Conservation (phyloP, 2,329 filamentous ascomycete genomes). For the Fusarium nisikadoi region DNA sequence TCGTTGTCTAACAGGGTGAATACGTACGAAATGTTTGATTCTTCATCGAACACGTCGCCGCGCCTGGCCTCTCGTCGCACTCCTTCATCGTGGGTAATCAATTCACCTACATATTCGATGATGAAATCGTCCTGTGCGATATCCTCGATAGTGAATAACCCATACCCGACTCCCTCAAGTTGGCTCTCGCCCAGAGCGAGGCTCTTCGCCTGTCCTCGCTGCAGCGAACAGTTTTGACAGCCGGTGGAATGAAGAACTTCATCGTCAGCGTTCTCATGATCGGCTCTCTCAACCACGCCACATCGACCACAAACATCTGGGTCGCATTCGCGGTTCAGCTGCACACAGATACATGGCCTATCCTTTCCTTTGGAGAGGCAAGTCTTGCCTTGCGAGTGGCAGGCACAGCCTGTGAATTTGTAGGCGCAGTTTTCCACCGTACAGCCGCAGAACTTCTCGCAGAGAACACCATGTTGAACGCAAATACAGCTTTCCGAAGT, state of each 20-base stretch:
- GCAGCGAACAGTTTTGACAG: slow-evolving; percentile 79
- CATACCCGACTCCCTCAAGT: slow-evolving; percentile 76
- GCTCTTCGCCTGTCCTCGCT: slow-evolving; percentile 72
- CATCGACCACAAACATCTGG: slow-evolving; percentile 78
- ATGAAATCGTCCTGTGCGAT: slow-evolving; percentile 77
- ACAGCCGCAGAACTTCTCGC: slow-evolving; percentile 78
- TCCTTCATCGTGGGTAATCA: slow-evolving; percentile 76
- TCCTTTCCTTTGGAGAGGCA: slow-evolving; percentile 68
- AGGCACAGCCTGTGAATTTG: slow-evolving; percentile 75
- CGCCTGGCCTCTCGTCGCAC: slow-evolving; percentile 72
- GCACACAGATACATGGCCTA: slow-evolving; percentile 74
- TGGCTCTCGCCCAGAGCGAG: slow-evolving; percentile 77
- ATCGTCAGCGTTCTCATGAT: slow-evolving; percentile 73
- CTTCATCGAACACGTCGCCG: slow-evolving; percentile 69
- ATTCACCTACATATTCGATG: slow-evolving; percentile 83
- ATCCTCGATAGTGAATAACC: slow-evolving; percentile 76
- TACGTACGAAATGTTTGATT: slow-evolving; percentile 71
- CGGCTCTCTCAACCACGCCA: slow-evolving; percentile 74
- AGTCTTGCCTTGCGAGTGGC: slow-evolving; percentile 68
- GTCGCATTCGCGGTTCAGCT: slow-evolving; percentile 83
- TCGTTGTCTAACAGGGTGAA: slow-evolving; percentile 70
- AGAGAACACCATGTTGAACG: slow-evolving; percentile 69
- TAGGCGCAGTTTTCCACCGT: slow-evolving; percentile 67
- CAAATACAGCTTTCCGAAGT: slow-evolving; percentile 70
- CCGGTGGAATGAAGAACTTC: slow-evolving; percentile 65